Evolutionary conservation across 2,329 filamentous ascomycete species (phyloP), one percentile per base, ranked within the genome.

Genomic region (Stenocarpella maydis): DNA sequence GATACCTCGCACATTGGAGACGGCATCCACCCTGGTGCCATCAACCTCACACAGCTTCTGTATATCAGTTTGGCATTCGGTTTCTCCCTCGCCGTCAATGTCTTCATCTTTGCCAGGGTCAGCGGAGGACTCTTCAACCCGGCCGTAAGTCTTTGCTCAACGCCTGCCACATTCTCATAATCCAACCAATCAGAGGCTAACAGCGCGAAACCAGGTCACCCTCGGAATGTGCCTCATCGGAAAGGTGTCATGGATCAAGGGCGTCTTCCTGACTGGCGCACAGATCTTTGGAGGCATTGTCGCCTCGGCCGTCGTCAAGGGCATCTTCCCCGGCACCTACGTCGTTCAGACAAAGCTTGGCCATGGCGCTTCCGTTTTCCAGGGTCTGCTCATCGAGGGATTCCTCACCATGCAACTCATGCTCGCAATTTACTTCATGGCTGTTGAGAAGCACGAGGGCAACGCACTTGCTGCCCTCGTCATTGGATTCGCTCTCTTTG

Each of bases 381-480:
- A 85, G 71, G 85, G 85, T 15, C 75, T 87, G 17, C 85, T 87
- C 73, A 84, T 87, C 67, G 85, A 87, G 73, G 81, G 84, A 75
- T 83, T 87, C 71, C 77, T 87, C 28, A 87, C 85, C 2, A 80
- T 83, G 2, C 80, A 86, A 73, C 76, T 87, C 26, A 81, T 86
- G 24, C 80, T 87, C 37, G 82, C 85, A 4, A 83, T 87, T 67
- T 83, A 85, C 74, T 88, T 89, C 86, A 79, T 89, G 60, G 87
- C 86, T 0, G 84, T 84, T 8, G 86, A 89, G 71, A 89, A 90
- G 76, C 87, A 90, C 75, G 87, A 86, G 72, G 85, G 84, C 1
- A 90, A 88, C 0, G 90, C 83, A 1, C 21, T 71, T 19, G 70
- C 67, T 17, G 60, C 70, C 19, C 54, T 71, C 2, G 70, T 69